These are phyloP conservation scores for Apiospora kogelbergensis DNA, from an alignment of 2,329 filamentous ascomycete species.

Conservation along the genomic window DNA sequence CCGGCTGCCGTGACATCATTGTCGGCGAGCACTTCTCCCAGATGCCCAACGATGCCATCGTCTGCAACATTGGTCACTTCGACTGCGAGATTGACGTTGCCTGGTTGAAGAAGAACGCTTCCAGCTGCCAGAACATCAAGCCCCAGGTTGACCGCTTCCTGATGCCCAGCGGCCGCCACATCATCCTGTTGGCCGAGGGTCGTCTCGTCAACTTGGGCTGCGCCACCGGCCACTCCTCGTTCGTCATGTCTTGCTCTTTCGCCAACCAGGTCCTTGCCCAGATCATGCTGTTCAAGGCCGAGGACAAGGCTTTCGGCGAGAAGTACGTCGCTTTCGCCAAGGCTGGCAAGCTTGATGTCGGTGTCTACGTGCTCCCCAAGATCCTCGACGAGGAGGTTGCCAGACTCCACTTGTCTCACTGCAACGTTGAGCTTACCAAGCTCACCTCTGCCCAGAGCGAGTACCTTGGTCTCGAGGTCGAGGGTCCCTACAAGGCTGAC, in stretches of 20 bases:
- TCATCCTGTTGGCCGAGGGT: conserved; percentile 97
- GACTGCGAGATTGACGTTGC: conserved; percentile 99
- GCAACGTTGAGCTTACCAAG: conserved; percentile 90
- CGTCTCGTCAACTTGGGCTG: conserved; percentile 99
- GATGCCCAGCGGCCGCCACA: conserved; percentile 90
- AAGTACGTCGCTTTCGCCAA: conserved; percentile 98
- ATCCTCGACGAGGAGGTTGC: conserved; percentile 99
- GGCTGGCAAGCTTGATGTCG: conserved; percentile 83
- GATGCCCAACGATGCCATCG: conserved; percentile 97
- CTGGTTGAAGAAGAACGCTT: conserved; percentile 97
- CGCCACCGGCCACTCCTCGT: conserved; percentile 98
- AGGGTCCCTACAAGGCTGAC: conserved; percentile 96
- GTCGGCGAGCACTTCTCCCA: conserved; percentile 87
- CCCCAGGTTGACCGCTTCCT: conserved; percentile 98
- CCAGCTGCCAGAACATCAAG: conserved; percentile 97
- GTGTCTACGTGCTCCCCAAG: conserved; percentile 98
- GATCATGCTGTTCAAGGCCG: conserved; percentile 95
- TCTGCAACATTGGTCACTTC: conserved; percentile 99
- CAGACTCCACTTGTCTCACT: conserved; percentile 86
- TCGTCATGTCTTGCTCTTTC: conserved; percentile 99
- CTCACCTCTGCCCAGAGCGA: conserved; percentile 87
- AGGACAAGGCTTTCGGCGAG: conserved; percentile 81
- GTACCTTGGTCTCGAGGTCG: conserved; percentile 82
- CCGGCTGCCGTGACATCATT: conserved; percentile 97
- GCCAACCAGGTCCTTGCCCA: conserved; percentile 99